Conservation (phyloP, 2,329 filamentous ascomycete genomes). For the Fonsecaea pedrosoi region DNA sequence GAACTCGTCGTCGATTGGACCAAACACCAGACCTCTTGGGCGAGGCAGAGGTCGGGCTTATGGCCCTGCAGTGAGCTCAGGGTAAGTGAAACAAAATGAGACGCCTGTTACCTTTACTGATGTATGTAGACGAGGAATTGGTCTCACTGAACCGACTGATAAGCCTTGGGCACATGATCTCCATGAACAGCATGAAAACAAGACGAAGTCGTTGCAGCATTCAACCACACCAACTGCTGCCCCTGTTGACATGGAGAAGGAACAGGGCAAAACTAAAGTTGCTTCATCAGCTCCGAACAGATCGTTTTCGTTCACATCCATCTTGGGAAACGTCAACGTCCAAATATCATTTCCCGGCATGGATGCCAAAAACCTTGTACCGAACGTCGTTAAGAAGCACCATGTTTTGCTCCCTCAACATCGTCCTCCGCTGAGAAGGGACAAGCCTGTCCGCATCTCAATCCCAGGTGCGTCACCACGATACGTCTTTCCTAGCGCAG, state of each 20-base stretch:
- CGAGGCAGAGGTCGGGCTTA: slow-evolving; percentile 69
- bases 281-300: slow-evolving; percentile 66
- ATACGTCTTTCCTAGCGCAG: slow-evolving; percentile 88
- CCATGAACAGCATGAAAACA: slow-evolving; percentile 66
- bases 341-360: slow-evolving; percentile 80
- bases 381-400: slow-evolving; percentile 80
- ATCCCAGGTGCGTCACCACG: slow-evolving; percentile 76
- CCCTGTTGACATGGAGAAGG: slow-evolving; percentile 30
- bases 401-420: slow-evolving; percentile 96
- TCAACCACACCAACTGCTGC: slow-evolving; percentile 39
- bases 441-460: slow-evolving; percentile 95
- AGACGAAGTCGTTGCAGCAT: slow-evolving; percentile 43
- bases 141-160: slow-evolving; percentile 40
- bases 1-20: slow-evolving; percentile 49
- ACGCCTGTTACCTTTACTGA: slow-evolving; percentile 16
- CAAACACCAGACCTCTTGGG: slow-evolving; percentile 69
- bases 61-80: slow-evolving; percentile 47
- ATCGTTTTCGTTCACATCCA: slow-evolving; percentile 80
- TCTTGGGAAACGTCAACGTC: slow-evolving; percentile 83
- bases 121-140: slow-evolving; percentile 19
- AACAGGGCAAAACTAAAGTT: slow-evolving; percentile 26
- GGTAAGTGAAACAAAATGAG: slow-evolving; percentile 20
- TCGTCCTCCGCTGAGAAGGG: slow-evolving; percentile 87
- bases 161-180: slow-evolving; percentile 86
- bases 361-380: slow-evolving; percentile 72